Percentiles rank a stretch among this genome's conserved stretches.
Evolutionary conservation across 495 filamentous ascomycete genomes (phyloP).

Genomic region (Podospora pseudopauciseta): DNA sequence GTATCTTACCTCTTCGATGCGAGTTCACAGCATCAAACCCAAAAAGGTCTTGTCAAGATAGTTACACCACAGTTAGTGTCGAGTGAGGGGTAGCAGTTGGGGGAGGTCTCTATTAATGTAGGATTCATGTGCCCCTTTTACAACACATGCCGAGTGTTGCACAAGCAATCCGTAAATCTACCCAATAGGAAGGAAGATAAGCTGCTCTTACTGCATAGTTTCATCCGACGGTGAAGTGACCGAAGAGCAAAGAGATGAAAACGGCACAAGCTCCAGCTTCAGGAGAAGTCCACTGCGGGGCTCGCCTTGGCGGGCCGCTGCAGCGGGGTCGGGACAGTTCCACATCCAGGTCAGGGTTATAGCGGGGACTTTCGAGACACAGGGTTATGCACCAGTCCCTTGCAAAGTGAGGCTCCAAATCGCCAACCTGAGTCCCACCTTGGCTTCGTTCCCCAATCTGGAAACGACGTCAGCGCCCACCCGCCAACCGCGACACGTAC

Average conservation of each 20-base stretch:
- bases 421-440: constrained; percentile 5
- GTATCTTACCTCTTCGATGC: neutral
- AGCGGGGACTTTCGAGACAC: neutral
- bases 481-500: neutral
- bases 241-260: neutral
- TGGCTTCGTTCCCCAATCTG: constrained; percentile 10
- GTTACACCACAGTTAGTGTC: neutral
- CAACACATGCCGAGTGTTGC: neutral
- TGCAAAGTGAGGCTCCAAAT: constrained; percentile 14
- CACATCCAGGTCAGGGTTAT: neutral
- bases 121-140: neutral
- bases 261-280: neutral
- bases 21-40: neutral
- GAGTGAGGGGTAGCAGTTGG: neutral
- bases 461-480: constrained; percentile 13
- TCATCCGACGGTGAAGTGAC: neutral
- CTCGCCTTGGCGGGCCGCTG: neutral
- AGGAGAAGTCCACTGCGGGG: constrained; percentile 5
- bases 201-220: neutral
- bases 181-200: neutral
- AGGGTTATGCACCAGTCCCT: neutral
- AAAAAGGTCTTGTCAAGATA: neutral
- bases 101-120: neutral
- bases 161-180: neutral
- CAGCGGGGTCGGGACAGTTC: constrained; percentile 8